These are phyloP conservation scores for Xanthoparmelia taractica DNA, from an alignment of 495 filamentous ascomycete species.

Conservation along the genomic window DNA sequence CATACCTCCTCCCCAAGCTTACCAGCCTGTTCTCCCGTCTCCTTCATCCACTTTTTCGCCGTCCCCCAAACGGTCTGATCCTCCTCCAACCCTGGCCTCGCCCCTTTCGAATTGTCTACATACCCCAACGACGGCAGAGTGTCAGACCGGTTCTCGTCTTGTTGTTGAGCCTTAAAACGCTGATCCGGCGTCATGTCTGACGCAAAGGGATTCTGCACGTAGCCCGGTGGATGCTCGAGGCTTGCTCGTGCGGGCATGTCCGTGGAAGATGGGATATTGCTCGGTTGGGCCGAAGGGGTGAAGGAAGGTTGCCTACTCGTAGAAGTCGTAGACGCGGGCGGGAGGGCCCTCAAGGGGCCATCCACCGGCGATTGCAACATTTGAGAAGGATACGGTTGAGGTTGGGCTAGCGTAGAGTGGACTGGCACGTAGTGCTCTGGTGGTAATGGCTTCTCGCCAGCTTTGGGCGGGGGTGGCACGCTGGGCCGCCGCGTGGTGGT, in stretches of 20 bases:
- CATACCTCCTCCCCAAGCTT: slow-evolving; percentile 64
- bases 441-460: slow-evolving; percentile 35
- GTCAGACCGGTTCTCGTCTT: slow-evolving; percentile 27
- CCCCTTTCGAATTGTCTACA: slow-evolving; percentile 20
- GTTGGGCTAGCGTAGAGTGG: slow-evolving; percentile 26
- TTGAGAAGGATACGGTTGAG: slow-evolving; percentile 36
- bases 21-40: slow-evolving; percentile 52
- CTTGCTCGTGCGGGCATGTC: slow-evolving; percentile 29
- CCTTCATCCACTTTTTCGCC: slow-evolving; percentile 54
- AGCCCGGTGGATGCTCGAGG: slow-evolving; percentile 43
- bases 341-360: slow-evolving; percentile 5
- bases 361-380: slow-evolving; percentile 36
- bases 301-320: slow-evolving; percentile 33
- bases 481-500: slow-evolving; percentile 24
- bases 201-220: slow-evolving; percentile 50
- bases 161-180: slow-evolving; percentile 28
- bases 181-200: slow-evolving; percentile 34
- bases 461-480: slow-evolving; percentile 50
- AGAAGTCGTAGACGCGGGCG: slow-evolving; percentile 28
- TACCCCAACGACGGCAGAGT: slow-evolving; percentile 12
- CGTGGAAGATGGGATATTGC: slow-evolving; percentile 13
- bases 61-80: slow-evolving; percentile 45
- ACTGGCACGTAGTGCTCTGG: slow-evolving; percentile 30
- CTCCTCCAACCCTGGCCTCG: slow-evolving; percentile 31
- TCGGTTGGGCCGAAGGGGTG: slow-evolving; percentile 21